Evolutionary conservation across 306 rosid species (phyloP), one percentile per base, ranked within the genome.

Genomic region (Citrullus colocynthis): DNA sequence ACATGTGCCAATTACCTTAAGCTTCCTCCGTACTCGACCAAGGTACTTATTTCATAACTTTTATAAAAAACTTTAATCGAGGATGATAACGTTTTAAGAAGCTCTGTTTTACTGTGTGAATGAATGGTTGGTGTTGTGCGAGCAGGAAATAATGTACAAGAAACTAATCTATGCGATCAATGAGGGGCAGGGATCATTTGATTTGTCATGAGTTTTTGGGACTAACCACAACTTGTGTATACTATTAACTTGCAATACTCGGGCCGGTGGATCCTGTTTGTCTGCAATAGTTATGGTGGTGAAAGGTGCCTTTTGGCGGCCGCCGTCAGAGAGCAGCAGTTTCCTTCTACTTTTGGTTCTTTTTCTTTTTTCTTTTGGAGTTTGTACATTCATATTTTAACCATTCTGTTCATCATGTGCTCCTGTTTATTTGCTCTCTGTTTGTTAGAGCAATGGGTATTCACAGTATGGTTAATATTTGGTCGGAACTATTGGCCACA

Each of bases 151-250:
- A 64, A 96, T 96, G 99, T 85, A 18, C 90, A 92, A 91, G 96
- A 96, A 92, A 87, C 93, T 96, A 78, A 87, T 92, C 71, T 96
- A 89, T 86, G 99, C 99, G 79, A 92, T 96, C 91, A 89, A 75
- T 67, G 99, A 96, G 89, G 99, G 99, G 85, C 99, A 92, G 85
- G 99, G 99, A 82, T 96, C 99, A 65, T 96, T 96, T 36, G 99
- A 96, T 86, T 85, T 96, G 80, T 96, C 99, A 83, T 96, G 98
- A 96, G 88, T 79, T 85, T 81, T 87, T 77, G 79, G 86, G 84
- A 74, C 78, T 74, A 74, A 74, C 78, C 78, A 72, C 75, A 73
- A 73, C 61, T 51, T 52, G 78, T 74, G 78, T 74, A 74, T 74
- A 74, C 44, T 74, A 52, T 74, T 74, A 74, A 74, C 78, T 32